A percentile compares a stretch with the other conserved stretches of the same genome.
Conservation (phyloP, 164 flowering plant genomes). For the Vitis riparia region DNA sequence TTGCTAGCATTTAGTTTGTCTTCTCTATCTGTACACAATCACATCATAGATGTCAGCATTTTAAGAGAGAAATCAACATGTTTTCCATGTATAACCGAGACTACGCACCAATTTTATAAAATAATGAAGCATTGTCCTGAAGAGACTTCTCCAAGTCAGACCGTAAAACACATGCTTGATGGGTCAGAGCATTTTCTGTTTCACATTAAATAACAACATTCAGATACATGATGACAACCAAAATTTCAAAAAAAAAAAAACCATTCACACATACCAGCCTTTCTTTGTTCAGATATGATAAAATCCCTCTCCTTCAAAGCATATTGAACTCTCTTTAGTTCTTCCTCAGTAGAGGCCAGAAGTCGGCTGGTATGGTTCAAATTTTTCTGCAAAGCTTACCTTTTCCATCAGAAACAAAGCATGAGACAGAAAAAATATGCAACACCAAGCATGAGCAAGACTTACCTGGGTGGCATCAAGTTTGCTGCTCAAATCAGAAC, state of each 20-base stretch:
- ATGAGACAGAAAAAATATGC: not conserved
- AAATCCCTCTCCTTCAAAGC: slow-evolving; percentile 75
- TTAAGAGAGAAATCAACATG: not conserved
- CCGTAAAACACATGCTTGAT: slow-evolving; percentile 76
- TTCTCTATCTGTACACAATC: slow-evolving; percentile 59
- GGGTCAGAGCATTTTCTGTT: slow-evolving; percentile 85
- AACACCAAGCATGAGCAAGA: not conserved
- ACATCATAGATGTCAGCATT: not conserved
- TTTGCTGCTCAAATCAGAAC: slow-evolving; percentile 52
- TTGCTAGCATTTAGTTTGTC: slow-evolving; percentile 77
- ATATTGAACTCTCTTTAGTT: slow-evolving; percentile 69
- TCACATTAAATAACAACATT: slow-evolving; percentile 8
- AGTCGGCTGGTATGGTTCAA: slow-evolving; percentile 54
- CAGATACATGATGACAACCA: not conserved
- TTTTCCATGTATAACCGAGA: not conserved
- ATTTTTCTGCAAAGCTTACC: slow-evolving; percentile 49
- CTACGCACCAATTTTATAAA: slow-evolving; percentile 67
- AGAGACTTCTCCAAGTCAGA: slow-evolving; percentile 86
- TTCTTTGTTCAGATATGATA: slow-evolving; percentile 77
- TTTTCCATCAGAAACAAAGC: not conserved
- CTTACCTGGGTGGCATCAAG: slow-evolving; percentile 77
- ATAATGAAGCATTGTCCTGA: slow-evolving; percentile 73
- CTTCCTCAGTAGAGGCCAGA: slow-evolving; percentile 60
- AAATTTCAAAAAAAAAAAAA: not conserved
- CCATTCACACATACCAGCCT: slow-evolving; percentile 50